Percentiles rank a stretch among this genome's conserved stretches.
These are phyloP conservation scores for Babesia ovata DNA, from an alignment of 169 alveolate species.

Conservation along the genomic window DNA sequence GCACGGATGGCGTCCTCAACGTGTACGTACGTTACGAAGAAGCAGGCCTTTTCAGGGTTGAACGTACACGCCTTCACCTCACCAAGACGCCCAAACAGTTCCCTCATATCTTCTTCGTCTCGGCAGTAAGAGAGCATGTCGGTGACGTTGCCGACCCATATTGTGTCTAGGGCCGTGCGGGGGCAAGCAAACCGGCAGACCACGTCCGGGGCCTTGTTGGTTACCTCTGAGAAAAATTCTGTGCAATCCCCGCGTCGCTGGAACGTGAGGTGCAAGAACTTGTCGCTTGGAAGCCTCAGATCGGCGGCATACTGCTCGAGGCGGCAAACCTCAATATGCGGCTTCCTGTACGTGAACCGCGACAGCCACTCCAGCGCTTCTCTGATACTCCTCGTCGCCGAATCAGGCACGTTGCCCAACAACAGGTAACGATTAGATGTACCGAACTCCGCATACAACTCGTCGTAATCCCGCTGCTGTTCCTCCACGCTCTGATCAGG, in stretches of 20 bases:
- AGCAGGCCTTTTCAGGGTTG: conserved; percentile 40
- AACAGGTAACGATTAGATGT: conserved; percentile 47
- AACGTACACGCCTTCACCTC: conserved; percentile 26
- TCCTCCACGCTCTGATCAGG: conserved; percentile 45
- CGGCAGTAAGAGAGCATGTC: conserved; percentile 57
- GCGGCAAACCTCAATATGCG: conserved; percentile 14
- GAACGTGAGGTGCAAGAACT: conserved; percentile 38
- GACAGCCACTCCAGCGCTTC: conserved; percentile 45
- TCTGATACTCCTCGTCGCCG: conserved; percentile 21
- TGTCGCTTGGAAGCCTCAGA: not conserved
- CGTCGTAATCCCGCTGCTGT: conserved; percentile 50
- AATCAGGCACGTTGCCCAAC: conserved; percentile 38
- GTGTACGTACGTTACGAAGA: conserved; percentile 47
- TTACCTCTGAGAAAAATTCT: not conserved
- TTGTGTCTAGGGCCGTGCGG: conserved; percentile 23
- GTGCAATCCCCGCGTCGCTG: conserved; percentile 47
- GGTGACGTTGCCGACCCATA: conserved; percentile 65
- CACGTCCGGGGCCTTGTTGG: conserved; percentile 1
- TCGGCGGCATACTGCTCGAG: conserved; percentile 17
- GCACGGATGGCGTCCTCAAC: conserved; percentile 31
- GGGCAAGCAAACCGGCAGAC: conserved; percentile 47
- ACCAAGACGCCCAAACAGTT: conserved; percentile 45
- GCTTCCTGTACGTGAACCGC: conserved; percentile 16
- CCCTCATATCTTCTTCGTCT: conserved; percentile 44
- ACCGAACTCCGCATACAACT: conserved; percentile 32